Evolutionary conservation across 192 early-diverging fungal genomes (phyloP), one percentile per base, ranked within the genome.

Genomic region (Coemansia sp.): DNA sequence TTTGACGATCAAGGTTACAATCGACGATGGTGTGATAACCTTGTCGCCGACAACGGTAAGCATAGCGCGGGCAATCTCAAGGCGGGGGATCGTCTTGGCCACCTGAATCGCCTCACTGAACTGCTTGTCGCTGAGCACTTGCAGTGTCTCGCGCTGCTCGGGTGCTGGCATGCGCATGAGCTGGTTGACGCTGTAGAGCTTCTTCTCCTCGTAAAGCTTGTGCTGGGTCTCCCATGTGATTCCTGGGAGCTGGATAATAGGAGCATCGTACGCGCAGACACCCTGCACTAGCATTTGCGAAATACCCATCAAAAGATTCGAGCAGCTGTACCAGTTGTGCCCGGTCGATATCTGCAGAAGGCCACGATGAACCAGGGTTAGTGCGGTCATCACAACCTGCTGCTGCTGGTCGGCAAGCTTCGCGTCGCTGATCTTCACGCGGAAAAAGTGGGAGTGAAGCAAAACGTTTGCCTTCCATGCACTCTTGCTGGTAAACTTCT

Each of bases 241-340:
- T 46, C 87, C 87, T 36, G 96, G 96, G 32, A 99, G 82, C 78
- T 98, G 94, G 62, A 91, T 78, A 32, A 98, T 76, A 20, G 90
- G 87, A 8, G 91, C 85, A 41, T 91, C 93, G 65, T 89, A 83
- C 67, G 84, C 81, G 61, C 87, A 91, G 25, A 91, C 77, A 17
- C 93, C 97, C 79, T 99, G 97, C 5, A 93, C 87, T 45, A 99
- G 77, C 69, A 89, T 85, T 83, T 98, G 96, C 41, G 88, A 85
- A 45, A 98, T 83, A 52, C 95, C 89, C 84, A 99, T 91, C 38
- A 92, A 74, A 29, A 74, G 67, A 8, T 86, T 66, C 1, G 93
- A 85, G 53, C 85, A 84, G 45, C 67, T 78, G 33, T 94, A 84
- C 95, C 96, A 99, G 63, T 88, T 88, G 70, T 93, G 87, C 17